Base-by-base conservation (phyloP, 208 protist genomes). In the Angomonas deanei region DNA sequence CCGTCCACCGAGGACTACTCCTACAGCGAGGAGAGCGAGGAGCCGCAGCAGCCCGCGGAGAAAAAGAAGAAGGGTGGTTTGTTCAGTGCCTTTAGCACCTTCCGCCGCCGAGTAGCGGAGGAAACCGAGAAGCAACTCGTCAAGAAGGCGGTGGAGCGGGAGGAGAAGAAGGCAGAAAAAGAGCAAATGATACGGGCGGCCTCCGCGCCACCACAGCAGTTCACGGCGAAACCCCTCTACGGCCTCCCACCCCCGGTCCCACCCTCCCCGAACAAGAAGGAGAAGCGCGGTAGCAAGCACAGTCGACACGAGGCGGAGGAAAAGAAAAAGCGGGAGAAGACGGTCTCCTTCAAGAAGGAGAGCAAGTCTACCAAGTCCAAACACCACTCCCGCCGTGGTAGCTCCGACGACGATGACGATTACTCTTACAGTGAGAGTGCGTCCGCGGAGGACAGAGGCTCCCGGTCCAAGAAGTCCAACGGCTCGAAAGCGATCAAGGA, bases 31-130 rank as follows among this genome's bases (percentile, higher is more conserved):
- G 47, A 27, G 11, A 5, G 23, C 17, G 19, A 52, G 23, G 47
- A 27, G 4, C 47, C 5, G 5, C 11, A 38, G 28, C n/a, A 57
- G 52, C 6, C 19, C 11, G 5, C 3, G 52, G 19, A 46, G 38
- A 30, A 30, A 42, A 39, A 61, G 34, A 61, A 71, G 48, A 65
- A 71, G 59, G 64, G 47, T 6, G 52, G 54, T 3, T 42, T 68
- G 52, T 68, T 36, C 17, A 47, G 1, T 55, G 33, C 52, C 46
- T 19, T 26, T 42, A 60, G 53, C 19, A 13, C 17, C 19, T 50
- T 50, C n/a, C 17, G 42, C 3, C 42, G 15, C 19, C 19, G 13
- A 3, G 23, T 39, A 36, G 54, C 8, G 3, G 19, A 58, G 30
- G 10, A n/a, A 1, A 39, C 53, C 6, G 10, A 39, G 30, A 39